Evolutionary conservation across 2,329 filamentous ascomycete genomes (phyloP).

Genomic region (Stenocarpella maydis): DNA sequence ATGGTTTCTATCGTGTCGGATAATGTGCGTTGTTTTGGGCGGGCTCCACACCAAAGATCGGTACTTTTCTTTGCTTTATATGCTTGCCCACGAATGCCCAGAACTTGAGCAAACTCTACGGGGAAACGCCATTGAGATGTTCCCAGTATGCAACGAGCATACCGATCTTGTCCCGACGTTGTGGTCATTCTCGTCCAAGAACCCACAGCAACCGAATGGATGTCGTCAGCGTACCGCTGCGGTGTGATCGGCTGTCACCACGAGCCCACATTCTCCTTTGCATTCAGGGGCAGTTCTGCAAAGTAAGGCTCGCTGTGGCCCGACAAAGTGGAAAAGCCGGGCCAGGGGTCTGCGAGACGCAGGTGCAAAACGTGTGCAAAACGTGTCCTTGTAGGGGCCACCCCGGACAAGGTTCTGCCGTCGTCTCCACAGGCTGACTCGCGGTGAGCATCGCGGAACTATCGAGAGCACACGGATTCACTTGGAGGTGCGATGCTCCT

Average conservation of each 20-base stretch:
- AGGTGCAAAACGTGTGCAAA: slow-evolving; percentile 9
- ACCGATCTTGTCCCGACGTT: neutral
- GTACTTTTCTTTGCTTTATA: neutral
- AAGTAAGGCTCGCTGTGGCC: neutral
- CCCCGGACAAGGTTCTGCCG: neutral
- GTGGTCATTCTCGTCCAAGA: neutral
- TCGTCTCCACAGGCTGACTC: neutral
- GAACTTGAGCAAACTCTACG: neutral
- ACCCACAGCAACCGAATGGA: neutral
- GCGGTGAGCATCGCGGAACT: neutral
- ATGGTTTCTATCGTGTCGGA: neutral
- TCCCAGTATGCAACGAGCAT: neutral
- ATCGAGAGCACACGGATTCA: neutral
- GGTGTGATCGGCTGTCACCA: neutral
- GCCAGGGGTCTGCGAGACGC: slow-evolving; percentile 4
- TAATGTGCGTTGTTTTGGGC: neutral
- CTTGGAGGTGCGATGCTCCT: neutral
- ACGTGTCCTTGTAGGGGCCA: neutral
- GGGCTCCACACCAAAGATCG: neutral
- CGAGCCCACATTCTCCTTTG: neutral
- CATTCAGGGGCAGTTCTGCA: neutral
- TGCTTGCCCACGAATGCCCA: neutral
- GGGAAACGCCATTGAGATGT: neutral
- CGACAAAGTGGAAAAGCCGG: neutral
- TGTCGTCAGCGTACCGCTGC: neutral